Base-by-base conservation (phyloP, 371 early-diverging fungal genomes). In the Haplosporangium sp. region DNA sequence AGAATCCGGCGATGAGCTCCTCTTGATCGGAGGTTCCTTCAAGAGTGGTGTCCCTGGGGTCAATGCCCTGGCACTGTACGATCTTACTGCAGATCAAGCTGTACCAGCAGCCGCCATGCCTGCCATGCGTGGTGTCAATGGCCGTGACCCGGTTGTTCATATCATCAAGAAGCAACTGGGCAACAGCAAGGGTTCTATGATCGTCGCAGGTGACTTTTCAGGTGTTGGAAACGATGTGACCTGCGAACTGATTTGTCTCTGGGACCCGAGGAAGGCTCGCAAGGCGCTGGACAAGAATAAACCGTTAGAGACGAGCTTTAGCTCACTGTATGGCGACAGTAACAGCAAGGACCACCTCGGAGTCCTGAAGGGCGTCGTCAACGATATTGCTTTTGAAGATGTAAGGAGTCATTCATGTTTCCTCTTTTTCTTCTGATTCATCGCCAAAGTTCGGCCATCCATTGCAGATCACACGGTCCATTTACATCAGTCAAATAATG, bases 161-260 rank as follows among this genome's bases (percentile, higher is more conserved):
- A 65, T 80, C 12, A 83, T 89, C 43, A 83, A 81, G 37, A 64
- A 69, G 40, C 70, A 71, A 9, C 73, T 80, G 5, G 59, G 73
- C 11, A 68, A 66, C 29, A 40, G 43, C 38, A 41, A 38, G 14
- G 55, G 62, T 0, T 36, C 57, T 16, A 70, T 89, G 9, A 50
- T 87, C 29, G 65, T 91, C 6, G 90, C 83, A n/a, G 91, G 91
- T 10, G 82, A 82, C 36, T 91, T 91, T 64, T 81, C 74, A 8
- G 81, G 83, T 1, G 81, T 86, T n/a, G 89, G 86, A 0, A 75
- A 69, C 12, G 68, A 48, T 1, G 50, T 86, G n/a, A 37, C 54
- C 0, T 91, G 91, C 40, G 50, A 82, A 14, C 67, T 70, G 16
- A 60, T 91, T 9, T 91, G 91, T 59, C 21, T 67, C 3, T 83